Conservation (phyloP, 257 asterid genomes). For the Pogostemon cablin region DNA sequence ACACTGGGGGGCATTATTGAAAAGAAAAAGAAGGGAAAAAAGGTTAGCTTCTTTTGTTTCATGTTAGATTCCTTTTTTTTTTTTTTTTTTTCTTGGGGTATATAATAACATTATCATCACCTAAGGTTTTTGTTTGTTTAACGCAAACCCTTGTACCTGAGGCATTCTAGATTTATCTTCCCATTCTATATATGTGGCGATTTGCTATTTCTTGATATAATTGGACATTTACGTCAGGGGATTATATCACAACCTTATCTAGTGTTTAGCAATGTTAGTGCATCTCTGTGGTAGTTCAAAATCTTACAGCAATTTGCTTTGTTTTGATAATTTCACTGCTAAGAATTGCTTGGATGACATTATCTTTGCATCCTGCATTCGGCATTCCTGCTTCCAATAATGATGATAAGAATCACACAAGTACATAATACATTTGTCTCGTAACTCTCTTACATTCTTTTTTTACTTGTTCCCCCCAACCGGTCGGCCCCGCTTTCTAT, state of each 20-base stretch:
- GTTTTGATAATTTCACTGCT: slow-evolving; percentile 7
- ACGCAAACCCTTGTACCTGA: background rate
- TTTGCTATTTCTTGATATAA: slow-evolving; percentile 11
- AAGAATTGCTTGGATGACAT: slow-evolving; percentile 16
- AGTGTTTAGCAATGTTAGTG: slow-evolving; percentile 3
- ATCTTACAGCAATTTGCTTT: background rate
- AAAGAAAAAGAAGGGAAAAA: slow-evolving; percentile 71
- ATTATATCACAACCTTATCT: slow-evolving; percentile 3
- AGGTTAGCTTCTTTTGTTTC: slow-evolving; percentile 49
- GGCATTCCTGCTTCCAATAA: background rate
- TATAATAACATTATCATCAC: background rate
- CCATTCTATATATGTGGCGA: background rate
- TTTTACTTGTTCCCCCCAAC: background rate
- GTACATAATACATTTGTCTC: slow-evolving; percentile 4
- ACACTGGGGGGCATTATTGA: slow-evolving; percentile 76
- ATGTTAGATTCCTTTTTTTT: background rate
- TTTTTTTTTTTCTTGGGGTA: background rate
- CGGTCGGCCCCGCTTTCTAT: background rate
- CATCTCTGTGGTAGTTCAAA: background rate
- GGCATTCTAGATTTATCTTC: slow-evolving; percentile 11
- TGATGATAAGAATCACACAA: background rate
- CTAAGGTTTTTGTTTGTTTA: background rate
- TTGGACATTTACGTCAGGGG: background rate
- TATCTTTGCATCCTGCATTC: background rate
- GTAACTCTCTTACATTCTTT: slow-evolving; percentile 21